These are phyloP conservation scores for Nannochloropsis granulata DNA, from an alignment of 108 stramenopile genomes.

Conservation along the genomic window DNA sequence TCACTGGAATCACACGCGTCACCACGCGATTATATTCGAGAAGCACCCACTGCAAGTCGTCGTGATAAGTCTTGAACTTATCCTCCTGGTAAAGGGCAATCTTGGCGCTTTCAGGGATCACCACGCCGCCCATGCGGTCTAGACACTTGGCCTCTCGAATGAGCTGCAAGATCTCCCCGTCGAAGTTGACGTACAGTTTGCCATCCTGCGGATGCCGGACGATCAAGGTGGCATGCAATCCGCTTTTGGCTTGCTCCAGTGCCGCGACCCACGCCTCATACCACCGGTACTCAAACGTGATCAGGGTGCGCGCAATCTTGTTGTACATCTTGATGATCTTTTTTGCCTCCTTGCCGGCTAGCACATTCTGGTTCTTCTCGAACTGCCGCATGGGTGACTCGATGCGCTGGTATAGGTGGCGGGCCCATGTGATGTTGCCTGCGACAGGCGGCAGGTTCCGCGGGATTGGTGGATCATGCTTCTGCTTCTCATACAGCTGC, in stretches of 20 bases:
- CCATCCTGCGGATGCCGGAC: conserved; percentile 72
- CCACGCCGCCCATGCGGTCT: conserved; percentile 66
- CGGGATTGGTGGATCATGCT: conserved; percentile 67
- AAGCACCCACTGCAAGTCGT: conserved; percentile 64
- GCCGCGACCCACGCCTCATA: conserved; percentile 75
- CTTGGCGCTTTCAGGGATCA: conserved; percentile 65
- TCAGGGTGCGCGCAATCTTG: conserved; percentile 69
- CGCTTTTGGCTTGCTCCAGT: conserved; percentile 71
- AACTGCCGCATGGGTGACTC: conserved; percentile 81
- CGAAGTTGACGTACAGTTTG: conserved; percentile 77
- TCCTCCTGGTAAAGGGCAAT: conserved; percentile 58
- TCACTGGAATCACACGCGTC: conserved; percentile 59
- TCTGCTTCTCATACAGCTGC: conserved; percentile 73
- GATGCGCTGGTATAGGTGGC: conserved; percentile 71
- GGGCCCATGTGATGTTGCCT: conserved; percentile 70
- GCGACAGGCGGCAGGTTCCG: conserved; percentile 73
- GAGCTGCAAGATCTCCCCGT: conserved; percentile 71
- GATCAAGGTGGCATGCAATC: conserved; percentile 76
- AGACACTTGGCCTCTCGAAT: conserved; percentile 75
- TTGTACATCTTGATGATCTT: conserved; percentile 80
- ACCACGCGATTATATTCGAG: conserved; percentile 66
- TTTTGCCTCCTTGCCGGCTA: conserved; percentile 66
- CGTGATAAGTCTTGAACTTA: conserved; percentile 72
- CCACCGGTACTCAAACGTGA: conserved; percentile 78
- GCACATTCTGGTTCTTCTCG: conserved; percentile 59